Evolutionary conservation across 2,329 filamentous ascomycete species (phyloP).

Genomic region (Pseudocercospora cruenta): DNA sequence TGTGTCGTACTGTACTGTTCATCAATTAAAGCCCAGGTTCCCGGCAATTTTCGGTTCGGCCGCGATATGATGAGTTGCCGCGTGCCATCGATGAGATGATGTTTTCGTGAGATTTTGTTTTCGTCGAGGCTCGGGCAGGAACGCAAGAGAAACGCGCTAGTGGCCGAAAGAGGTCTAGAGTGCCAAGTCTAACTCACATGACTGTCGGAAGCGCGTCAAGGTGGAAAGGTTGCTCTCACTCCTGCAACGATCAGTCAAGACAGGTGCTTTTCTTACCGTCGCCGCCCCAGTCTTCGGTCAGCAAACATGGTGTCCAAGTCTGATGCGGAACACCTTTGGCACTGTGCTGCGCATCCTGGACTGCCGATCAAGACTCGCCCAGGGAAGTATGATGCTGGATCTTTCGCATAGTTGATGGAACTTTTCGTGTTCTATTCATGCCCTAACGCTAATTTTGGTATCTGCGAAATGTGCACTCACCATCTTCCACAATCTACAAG

Average conservation of each 20-base stretch:
- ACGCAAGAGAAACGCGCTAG: constrained; percentile 7
- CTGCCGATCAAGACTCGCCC: not conserved
- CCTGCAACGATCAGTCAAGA: not conserved
- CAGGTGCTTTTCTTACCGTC: too few relatives aligned
- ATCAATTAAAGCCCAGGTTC: not conserved
- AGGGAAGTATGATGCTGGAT: too few relatives aligned
- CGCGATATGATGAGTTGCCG: not conserved
- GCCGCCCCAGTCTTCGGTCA: too few relatives aligned
- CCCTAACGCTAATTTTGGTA: not conserved
- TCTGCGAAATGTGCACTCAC: not conserved
- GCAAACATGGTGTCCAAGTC: not conserved
- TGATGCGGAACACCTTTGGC: not conserved
- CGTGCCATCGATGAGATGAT: constrained; percentile 19
- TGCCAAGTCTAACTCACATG: not conserved
- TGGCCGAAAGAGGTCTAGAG: not conserved
- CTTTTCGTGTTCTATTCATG: constrained; percentile 8
- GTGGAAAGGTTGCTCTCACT: not conserved
- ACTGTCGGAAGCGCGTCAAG: not conserved
- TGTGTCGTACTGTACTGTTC: not conserved
- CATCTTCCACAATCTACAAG: constrained; percentile 63
- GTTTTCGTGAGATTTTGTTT: too few relatives aligned
- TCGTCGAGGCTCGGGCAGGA: constrained; percentile 1
- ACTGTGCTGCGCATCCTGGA: not conserved
- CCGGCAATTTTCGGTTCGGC: constrained; percentile 1
- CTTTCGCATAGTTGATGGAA: not conserved